phyloP scores from a whole-genome alignment of 148 eudicot genomes.

The Cornus florida region DNA sequence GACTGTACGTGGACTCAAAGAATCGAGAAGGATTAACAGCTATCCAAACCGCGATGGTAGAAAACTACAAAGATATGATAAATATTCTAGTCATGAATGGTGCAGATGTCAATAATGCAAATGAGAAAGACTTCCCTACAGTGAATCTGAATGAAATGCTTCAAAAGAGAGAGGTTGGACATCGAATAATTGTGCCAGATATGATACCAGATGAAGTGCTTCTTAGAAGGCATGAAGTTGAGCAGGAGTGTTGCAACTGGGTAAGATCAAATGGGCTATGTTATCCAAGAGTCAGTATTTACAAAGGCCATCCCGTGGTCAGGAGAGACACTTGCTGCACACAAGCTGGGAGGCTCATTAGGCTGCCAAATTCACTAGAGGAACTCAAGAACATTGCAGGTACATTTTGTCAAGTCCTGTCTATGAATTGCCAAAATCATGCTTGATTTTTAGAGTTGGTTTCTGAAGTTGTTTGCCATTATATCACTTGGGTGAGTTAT shows the following conservation, averaged over 20 bases:
- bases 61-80: conserved; percentile 37
- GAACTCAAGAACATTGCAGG: conserved; percentile 75
- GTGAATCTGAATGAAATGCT: conserved; percentile 33
- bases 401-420: conserved; percentile 4
- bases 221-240: conserved; percentile 6
- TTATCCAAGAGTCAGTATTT: conserved; percentile 52
- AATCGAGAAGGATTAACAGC: conserved; percentile 34
- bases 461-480: not conserved
- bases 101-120: conserved; percentile 23
- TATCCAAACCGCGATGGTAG: conserved; percentile 28
- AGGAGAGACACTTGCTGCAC: conserved; percentile 29
- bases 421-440: not conserved
- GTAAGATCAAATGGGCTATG: conserved; percentile 14
- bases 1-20: conserved; percentile 41
- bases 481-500: not conserved
- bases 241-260: conserved; percentile 6
- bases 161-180: conserved; percentile 41
- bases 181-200: conserved; percentile 23
- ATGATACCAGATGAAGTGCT: not conserved
- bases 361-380: conserved; percentile 52
- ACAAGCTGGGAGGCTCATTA: conserved; percentile 55
- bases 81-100: conserved; percentile 45
- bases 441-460: not conserved
- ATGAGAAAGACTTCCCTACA: conserved; percentile 9
- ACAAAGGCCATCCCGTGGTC: conserved; percentile 49